Base-by-base conservation (phyloP, 2,329 filamentous ascomycete species). In the Exophiala sp. region DNA sequence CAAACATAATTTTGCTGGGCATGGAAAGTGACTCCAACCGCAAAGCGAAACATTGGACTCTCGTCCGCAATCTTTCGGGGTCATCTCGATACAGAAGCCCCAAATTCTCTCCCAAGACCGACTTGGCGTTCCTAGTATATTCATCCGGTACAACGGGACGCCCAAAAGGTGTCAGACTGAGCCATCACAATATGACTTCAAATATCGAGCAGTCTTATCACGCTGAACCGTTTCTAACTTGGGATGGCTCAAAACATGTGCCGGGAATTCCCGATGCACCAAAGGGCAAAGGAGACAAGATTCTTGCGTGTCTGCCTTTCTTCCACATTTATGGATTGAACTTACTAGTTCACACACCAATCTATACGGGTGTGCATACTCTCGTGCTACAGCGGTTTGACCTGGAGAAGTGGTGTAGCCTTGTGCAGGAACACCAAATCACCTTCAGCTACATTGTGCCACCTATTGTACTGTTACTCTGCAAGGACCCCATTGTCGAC, bases 281-380 rank as follows among this genome's bases (percentile, higher is more conserved):
- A 3, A 51, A 47, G 29, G 83, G 83, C 7, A 76, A 83, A 52
- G 80, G 84, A 0, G 91, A 96, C 67, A 83, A 80, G 55, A 75
- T 94, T 29, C 71, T 96, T 5, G 88, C 88, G 1, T 86, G 95
- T 54, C 71, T 96, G 9, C 91, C 91, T 0, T 94, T 96, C 69
- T 96, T 91, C 72, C 91, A 96, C 68, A 91, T 95, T 59, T 96
- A 95, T 66, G 89, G 87, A 6, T 79, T 95, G 20, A 88, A 84
- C 10, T 86, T 82, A 63, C 80, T 91, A 38, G 77, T 95, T 33
- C 83, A 94, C 58, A 78, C 85, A 65, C 75, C 83, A 33, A 71
- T 90, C 10, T 84, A 84, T 69, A 74, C 76, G 18, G 89, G 89
- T 5, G 75, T 85, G 47, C 77, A 83, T 51, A 77, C 86, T 0